Percentiles rank a stretch among this genome's conserved stretches.
Conservation (phyloP, 2,329 filamentous ascomycete genomes). For the Claviceps lovelessii region DNA sequence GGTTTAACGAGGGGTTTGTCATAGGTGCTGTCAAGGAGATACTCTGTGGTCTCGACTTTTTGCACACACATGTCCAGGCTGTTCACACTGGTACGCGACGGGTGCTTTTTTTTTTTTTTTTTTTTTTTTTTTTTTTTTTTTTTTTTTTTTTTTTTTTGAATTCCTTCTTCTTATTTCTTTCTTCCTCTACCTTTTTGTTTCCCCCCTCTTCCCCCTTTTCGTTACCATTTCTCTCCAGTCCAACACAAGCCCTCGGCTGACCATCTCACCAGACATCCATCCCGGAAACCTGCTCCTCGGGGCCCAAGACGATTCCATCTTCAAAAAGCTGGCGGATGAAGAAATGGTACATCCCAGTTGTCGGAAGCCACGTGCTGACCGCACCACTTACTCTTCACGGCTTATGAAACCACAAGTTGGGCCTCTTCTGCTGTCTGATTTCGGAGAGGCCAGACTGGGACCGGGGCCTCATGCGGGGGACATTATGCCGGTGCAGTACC, state of each 20-base stretch:
- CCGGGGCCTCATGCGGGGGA: slow-evolving; percentile 12
- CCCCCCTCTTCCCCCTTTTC: not conserved
- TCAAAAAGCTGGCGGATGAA: not conserved
- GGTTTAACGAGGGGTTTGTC: not conserved
- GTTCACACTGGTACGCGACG: not conserved
- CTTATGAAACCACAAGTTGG: slow-evolving; percentile 1
- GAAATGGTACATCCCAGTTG: not conserved
- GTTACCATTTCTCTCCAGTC: not conserved
- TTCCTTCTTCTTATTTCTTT: not conserved
- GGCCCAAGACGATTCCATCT: not conserved
- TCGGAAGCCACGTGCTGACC: not conserved
- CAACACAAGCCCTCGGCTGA: not conserved
- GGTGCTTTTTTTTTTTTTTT: no score
- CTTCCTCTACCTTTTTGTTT: not conserved
- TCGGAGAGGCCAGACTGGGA: not conserved
- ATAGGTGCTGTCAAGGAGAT: not conserved
- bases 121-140: no score
- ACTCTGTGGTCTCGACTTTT: not conserved
- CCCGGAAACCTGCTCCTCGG: not conserved
- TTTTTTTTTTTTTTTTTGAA: no score
- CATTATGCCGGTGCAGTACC: slow-evolving; percentile 13
- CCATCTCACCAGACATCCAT: not conserved
- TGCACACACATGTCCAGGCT: not conserved
- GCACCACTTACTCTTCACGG: not conserved
- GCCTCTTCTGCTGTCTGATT: not conserved